A percentile compares a stretch with the other conserved stretches of the same genome.
phyloP scores from a whole-genome alignment of 2,329 filamentous ascomycete species.

The Westerdykella aurantiaca region DNA sequence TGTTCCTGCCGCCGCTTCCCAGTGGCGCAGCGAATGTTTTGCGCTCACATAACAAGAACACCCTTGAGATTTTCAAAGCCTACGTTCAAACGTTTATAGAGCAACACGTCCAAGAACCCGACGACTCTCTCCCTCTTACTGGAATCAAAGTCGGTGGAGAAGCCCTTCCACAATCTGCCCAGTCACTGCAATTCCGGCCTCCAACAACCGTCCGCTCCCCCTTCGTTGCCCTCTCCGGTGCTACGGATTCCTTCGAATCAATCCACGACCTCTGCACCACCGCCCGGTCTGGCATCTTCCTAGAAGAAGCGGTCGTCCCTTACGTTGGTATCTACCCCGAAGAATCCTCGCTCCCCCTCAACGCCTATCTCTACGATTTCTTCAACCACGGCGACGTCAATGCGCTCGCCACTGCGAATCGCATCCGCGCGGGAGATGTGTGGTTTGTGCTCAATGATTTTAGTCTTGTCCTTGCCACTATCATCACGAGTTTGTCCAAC shows the following conservation, averaged over 20 bases:
- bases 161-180: slow-evolving; percentile 11
- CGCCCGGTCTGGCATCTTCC: slow-evolving; percentile 62
- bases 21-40: slow-evolving; percentile 52
- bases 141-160: slow-evolving; percentile 42
- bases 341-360: slow-evolving; percentile 51
- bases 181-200: slow-evolving; percentile 23
- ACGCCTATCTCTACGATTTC: slow-evolving; percentile 70
- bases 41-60: slow-evolving; percentile 58
- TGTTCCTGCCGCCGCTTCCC: slow-evolving; percentile 62
- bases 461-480: slow-evolving; percentile 61
- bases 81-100: slow-evolving; percentile 66
- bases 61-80: slow-evolving; percentile 58
- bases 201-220: slow-evolving; percentile 54
- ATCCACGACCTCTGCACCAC: slow-evolving; percentile 64
- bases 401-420: slow-evolving; percentile 59
- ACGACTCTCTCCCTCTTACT: slow-evolving; percentile 56
- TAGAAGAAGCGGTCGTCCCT: slow-evolving; percentile 68
- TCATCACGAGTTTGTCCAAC: slow-evolving; percentile 59
- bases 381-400: slow-evolving; percentile 64
- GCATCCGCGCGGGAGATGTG: slow-evolving; percentile 59
- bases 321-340: slow-evolving; percentile 58
- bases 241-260: slow-evolving; percentile 57
- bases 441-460: slow-evolving; percentile 70
- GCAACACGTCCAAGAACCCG: slow-evolving; percentile 54
- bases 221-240: slow-evolving; percentile 67